Base-by-base conservation (phyloP, 352 stramenopile genomes). In the Phytophthora cryptogea region DNA sequence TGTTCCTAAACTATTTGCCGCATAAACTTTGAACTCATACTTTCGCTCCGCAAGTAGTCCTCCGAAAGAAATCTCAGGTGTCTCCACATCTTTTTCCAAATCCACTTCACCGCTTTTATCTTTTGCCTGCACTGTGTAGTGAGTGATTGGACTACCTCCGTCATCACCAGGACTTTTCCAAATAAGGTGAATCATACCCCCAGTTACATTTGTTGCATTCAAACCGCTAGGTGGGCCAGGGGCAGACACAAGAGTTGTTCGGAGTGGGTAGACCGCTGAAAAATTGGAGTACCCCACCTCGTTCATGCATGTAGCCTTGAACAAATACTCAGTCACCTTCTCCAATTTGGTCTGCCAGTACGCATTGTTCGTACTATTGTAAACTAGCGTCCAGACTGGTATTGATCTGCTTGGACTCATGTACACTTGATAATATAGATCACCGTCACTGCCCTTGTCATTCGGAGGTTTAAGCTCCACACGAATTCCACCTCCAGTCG, bases 281-380 rank as follows among this genome's bases (percentile, higher is more conserved):
- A 74, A 70, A 4, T 13, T 14, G 0, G 76, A 83, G 35, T 76
- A 80, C 2, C 74, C 78, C 5, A 83, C 40, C 16, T 79, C 63
- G 44, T 88, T 90, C 46, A 75, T 37, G 32, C 69, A 77, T 4
- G 63, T 72, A 14, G 67, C 60, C 56, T 68, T 83, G 66, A 90
- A 88, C 13, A 58, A n/a, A 54, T 90, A 90, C 4, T 63, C 20
- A 0, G 68, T 78, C 8, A 63, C 50, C 33, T 74, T 82, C 28
- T 76, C 44, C 1, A 90, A 68, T 32, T 75, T 70, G 0, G 78
- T 83, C 35, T 82, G 76, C 78, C 78, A 88, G n/a, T 71, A 79
- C 5, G 67, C 66, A 7, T 49, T 77, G 1, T 32, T 54, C 0
- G 74, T 83, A 30, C 26, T 50, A 35, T 86, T 86, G 47, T 83